Evolutionary conservation across 1,284 basidiomycete genomes (phyloP), one percentile per base, ranked within the genome.

Genomic region (Cryptococcus sp.): DNA sequence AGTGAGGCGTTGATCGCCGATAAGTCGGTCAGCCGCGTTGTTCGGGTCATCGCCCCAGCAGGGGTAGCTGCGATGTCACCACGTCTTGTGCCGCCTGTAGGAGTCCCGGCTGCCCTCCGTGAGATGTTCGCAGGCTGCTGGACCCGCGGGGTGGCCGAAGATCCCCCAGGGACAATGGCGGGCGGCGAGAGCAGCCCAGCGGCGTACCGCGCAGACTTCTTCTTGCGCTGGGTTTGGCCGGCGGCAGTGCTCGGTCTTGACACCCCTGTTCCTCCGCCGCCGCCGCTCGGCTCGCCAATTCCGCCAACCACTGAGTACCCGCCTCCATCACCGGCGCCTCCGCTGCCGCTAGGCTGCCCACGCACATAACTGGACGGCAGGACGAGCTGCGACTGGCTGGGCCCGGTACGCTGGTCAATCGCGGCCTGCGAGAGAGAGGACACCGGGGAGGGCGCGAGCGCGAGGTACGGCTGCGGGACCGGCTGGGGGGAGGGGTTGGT

Each of bases 381-480:
- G 9, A 67, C 50, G 21, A 67, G 37, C 2, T 56, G 33, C 1
- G 57, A 42, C 46, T 38, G 28, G 28, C 28, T 9, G 28, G 28
- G 28, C 5, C 28, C 28, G 18, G 57, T 39, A 1, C 59, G 47
- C n/a, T 63, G 48, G 35, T 63, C 55, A 16, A 63, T 59, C 2
- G 63, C 57, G 4, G 66, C 63, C 16, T 61, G 61, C 20, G 69
- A 60, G 42, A 70, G 56, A 21, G 67, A 59, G 18, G 63, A 66
- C 1, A 71, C 48, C 1, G 72, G 66, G 5, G 62, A 63, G 18
- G 73, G 73, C 18, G 73, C 73, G 16, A 66, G 47, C 39, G 70
- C 73, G 18, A 76, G 67, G 59, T 72, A 76, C 18, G 73, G 73
- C 43, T 61, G 37, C 1, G 71, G 68, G 15, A 74, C 59, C 1